phyloP scores from a whole-genome alignment of 2,329 filamentous ascomycete species.

The Cladosporium sp. region DNA sequence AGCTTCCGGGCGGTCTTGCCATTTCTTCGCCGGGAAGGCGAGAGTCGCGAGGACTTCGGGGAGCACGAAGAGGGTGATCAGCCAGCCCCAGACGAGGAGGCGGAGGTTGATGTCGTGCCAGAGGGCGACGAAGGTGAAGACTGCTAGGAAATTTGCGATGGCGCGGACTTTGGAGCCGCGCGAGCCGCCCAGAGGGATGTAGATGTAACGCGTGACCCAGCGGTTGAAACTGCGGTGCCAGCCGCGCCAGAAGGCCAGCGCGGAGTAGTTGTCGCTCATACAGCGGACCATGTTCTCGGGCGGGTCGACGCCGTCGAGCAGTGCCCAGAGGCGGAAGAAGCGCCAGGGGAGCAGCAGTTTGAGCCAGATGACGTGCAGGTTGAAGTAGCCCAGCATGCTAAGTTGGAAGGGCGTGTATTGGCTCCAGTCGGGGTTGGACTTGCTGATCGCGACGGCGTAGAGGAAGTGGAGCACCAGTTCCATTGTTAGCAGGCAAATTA shows the following conservation, averaged over 20 bases:
- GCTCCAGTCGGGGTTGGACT: conserved; percentile 72
- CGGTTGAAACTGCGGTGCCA: conserved; percentile 97
- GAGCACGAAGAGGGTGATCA: conserved; percentile 88
- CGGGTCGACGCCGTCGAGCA: conserved; percentile 86
- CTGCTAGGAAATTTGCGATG: conserved; percentile 70
- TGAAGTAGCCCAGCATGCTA: conserved; percentile 87
- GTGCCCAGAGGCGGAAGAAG: conserved; percentile 95
- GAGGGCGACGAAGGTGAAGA: conserved; percentile 94
- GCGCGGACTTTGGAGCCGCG: conserved; percentile 51
- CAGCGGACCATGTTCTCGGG: conserved; percentile 98
- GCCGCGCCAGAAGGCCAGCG: conserved; percentile 85
- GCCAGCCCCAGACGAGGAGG: conserved; percentile 93
- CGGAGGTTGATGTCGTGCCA: conserved; percentile 97
- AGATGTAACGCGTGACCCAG: conserved; percentile 91
- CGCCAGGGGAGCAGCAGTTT: conserved; percentile 96
- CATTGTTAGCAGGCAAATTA: conserved; percentile 77
- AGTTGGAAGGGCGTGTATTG: conserved; percentile 83
- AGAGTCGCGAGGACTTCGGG: conserved; percentile 72
- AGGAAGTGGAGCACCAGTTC: conserved; percentile 87
- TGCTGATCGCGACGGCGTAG: conserved; percentile 89
- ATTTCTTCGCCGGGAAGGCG: conserved; percentile 69
- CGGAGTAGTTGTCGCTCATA: conserved; percentile 90
- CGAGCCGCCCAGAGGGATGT: conserved; percentile 79
- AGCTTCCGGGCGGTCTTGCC: conserved; percentile 61
- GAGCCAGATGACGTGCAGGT: conserved; percentile 95